phyloP scores from a whole-genome alignment of 2,329 filamentous ascomycete species.

The Cryphonectria naterciae region DNA sequence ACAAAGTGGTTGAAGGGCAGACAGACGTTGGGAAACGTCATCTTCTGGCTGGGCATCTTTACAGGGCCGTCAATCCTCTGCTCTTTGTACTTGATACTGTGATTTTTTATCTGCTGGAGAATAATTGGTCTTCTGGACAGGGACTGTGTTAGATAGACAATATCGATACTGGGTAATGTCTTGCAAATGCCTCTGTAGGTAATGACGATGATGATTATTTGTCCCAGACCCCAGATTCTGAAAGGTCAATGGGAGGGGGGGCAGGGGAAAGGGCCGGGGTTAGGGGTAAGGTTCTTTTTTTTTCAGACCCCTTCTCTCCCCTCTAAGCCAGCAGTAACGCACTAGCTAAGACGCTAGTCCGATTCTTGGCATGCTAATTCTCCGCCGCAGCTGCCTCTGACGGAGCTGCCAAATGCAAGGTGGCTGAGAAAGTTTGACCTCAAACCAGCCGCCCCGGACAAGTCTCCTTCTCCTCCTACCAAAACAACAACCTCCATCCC shows the following conservation, averaged over 20 bases:
- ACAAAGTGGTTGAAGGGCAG: constrained; percentile 67
- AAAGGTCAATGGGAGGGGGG: too few species aligned
- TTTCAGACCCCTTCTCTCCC: neutral
- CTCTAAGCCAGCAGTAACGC: neutral
- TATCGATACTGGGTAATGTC: neutral
- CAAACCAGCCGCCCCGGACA: neutral
- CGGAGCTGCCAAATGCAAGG: constrained; percentile 14
- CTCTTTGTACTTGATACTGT: constrained; percentile 64
- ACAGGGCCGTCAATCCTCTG: constrained; percentile 72
- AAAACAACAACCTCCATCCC: constrained; percentile 6
- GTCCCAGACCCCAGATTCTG: neutral
- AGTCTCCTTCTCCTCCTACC: constrained; percentile 5
- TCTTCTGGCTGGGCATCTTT: constrained; percentile 81
- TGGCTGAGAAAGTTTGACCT: constrained; percentile 21
- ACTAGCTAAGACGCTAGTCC: constrained; percentile 13
- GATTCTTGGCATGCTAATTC: neutral
- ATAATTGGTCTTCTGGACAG: neutral
- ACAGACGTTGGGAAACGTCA: constrained; percentile 69
- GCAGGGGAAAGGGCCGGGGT: neutral
- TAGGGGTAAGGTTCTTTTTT: neutral
- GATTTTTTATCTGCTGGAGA: too few species aligned
- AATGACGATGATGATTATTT: neutral
- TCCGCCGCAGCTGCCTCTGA: constrained; percentile 10
- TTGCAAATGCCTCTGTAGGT: neutral
- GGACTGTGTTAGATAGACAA: neutral